Base-by-base conservation (phyloP, 202 grass and related monocot genomes). In the Zizania palustris region DNA sequence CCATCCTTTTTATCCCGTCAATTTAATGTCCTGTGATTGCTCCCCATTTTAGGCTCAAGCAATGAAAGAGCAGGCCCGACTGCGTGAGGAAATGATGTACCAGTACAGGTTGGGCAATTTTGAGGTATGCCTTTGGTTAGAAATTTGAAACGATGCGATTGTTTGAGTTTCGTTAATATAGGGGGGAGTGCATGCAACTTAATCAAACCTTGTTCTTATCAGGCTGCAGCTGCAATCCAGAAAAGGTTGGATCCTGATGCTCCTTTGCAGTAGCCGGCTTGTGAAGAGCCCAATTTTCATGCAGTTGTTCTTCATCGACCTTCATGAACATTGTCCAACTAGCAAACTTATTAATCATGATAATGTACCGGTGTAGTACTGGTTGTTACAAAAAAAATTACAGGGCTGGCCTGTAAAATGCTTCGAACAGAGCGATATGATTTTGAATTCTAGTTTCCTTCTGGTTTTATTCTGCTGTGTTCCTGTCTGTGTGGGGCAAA, bases 61-160 rank as follows among this genome's bases (percentile, higher is more conserved):
- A 39, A 99, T 99, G 90, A 99, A 99, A 75, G 90, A 99, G 75
- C 96, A 99, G 61, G 57, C 90, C 82, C 85, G 84, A 42, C 75
- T 99, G 46, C 93, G 92, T 2, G 96, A 99, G 77, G 96, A 99
- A 96, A 99, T 99, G 96, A 91, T 89, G 81, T 93, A 91, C 74
- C 96, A 96, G 67, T 99, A 96, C 75, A 93, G 66, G 61, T 54
- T 99, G 78, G 96, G 96, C 49, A 99, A 99, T 82, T 79, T 68
- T 60, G 92, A 99, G 96, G 96, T 99, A 62, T 50, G 38, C 9
- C 66, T 33, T 43, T 85, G 16, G 59, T 72, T n/a, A 5, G 73
- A 45, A 66, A 56, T 14, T 42, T 68, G 20, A 55, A 60, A 73
- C 22, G 11, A 33, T 69, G 48, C n/a, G 14, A 9, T 61, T 69